Conservation (phyloP, 1,139 yeast species). For the Geotrichum citri-aurantii region DNA sequence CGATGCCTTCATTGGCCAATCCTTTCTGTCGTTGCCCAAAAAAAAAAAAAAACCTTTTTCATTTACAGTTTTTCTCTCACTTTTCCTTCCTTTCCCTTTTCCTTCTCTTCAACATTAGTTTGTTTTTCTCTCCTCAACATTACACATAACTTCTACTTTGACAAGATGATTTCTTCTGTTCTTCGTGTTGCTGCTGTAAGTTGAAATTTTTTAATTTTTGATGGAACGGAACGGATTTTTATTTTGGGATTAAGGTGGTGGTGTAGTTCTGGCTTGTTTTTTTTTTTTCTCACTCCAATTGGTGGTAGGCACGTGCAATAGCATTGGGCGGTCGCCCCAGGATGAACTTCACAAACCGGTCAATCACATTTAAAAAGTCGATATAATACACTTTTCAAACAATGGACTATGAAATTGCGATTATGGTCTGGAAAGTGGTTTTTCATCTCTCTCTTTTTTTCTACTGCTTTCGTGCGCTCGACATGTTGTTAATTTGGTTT, state of each 20-base stretch:
- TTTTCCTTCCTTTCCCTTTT: background rate
- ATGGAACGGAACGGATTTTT: background rate
- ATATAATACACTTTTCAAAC: background rate
- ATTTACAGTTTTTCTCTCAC: background rate
- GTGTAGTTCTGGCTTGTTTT: background rate
- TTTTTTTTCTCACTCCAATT: too few relatives aligned
- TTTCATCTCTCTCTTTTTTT: too few relatives aligned
- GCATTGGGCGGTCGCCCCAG: background rate
- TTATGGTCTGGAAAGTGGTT: too few relatives aligned
- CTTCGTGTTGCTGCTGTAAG: slow-evolving; percentile 20
- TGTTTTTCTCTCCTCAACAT: slow-evolving; percentile 1
- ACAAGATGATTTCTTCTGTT: slow-evolving; percentile 18
- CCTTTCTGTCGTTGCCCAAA: background rate
- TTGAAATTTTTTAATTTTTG: background rate
- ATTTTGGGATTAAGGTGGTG: background rate
- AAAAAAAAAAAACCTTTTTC: background rate
- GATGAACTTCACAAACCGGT: background rate
- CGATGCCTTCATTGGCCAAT: background rate
- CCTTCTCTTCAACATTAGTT: background rate
- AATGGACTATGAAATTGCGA: background rate
- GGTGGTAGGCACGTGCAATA: background rate
- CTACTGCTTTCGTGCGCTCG: background rate
- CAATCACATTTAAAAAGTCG: background rate
- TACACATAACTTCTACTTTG: slow-evolving; percentile 1
- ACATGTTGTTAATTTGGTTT: background rate